Percentiles rank a stretch among this genome's conserved stretches.
Evolutionary conservation across 352 stramenopile genomes (phyloP).

Genomic region (Pelagophyceae sp.): DNA sequence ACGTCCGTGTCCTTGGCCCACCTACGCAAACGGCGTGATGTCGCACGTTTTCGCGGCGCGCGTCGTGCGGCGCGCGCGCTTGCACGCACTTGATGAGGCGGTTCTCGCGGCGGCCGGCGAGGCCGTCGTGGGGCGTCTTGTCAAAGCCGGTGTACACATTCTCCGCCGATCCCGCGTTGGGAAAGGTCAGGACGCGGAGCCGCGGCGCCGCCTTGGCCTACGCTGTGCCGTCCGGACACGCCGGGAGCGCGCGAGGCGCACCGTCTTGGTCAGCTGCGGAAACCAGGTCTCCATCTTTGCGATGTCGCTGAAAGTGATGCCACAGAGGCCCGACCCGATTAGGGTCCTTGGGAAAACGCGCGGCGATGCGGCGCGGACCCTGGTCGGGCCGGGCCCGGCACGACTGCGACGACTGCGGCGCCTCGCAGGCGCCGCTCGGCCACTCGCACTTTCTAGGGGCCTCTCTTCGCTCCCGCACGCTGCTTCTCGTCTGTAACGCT

Average conservation of each 20-base stretch:
- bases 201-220: neutral
- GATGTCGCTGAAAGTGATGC: too few species aligned
- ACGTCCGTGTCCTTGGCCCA: neutral
- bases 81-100: neutral
- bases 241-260: neutral
- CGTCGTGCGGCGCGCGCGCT: too few species aligned
- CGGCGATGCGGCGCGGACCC: too few species aligned
- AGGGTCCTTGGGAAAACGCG: neutral
- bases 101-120: constrained; percentile 7
- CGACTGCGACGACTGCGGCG: too few species aligned
- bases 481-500: too few species aligned
- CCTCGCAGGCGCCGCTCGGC: too few species aligned
- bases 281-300: neutral
- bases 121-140: neutral
- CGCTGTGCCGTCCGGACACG: too few species aligned
- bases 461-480: too few species aligned
- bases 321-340: neutral
- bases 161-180: constrained; percentile 3
- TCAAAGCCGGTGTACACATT: constrained; percentile 18
- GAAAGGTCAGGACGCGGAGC: constrained; percentile 10
- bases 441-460: too few species aligned
- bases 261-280: constrained; percentile 9
- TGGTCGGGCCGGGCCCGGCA: too few species aligned
- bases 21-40: neutral
- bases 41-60: neutral